Conservation (phyloP, 441 rosid species). For the Erysimum cheiri region DNA sequence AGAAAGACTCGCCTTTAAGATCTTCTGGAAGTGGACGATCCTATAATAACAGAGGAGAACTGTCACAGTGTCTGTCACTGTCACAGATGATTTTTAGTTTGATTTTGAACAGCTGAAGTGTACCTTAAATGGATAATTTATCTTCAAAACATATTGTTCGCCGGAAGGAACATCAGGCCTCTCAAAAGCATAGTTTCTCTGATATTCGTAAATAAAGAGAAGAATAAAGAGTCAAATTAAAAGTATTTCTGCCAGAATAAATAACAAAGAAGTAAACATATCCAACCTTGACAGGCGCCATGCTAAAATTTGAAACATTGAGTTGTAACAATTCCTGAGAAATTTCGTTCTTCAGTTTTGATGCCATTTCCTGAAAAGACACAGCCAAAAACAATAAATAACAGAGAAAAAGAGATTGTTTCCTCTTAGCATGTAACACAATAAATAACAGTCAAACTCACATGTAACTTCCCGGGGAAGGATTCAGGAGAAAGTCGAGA, state of each 20-base stretch:
- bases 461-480: conserved; percentile 77
- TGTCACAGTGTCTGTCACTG: too few species aligned
- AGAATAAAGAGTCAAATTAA: conserved; percentile 37
- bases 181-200: conserved; percentile 94
- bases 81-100: too few species aligned
- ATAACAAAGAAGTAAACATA: conserved; percentile 28
- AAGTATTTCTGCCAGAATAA: conserved; percentile 15
- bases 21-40: conserved; percentile 93
- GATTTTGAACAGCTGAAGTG: conserved; percentile 14
- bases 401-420: conserved; percentile 20
- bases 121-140: conserved; percentile 95
- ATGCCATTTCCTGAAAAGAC: conserved; percentile 69
- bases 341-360: conserved; percentile 75
- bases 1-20: conserved; percentile 80
- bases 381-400: conserved; percentile 34
- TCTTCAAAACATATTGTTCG: conserved; percentile 84
- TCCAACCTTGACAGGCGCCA: conserved; percentile 89
- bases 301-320: conserved; percentile 83
- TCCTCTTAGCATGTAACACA: neutral
- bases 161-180: conserved; percentile 78
- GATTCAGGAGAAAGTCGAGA: conserved; percentile 63
- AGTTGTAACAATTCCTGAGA: conserved; percentile 66
- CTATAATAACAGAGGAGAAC: conserved; percentile 47
- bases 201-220: conserved; percentile 40
- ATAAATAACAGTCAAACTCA: conserved; percentile 43